phyloP scores from a whole-genome alignment of 2,329 filamentous ascomycete genomes.

The Ophiostoma populinum region DNA sequence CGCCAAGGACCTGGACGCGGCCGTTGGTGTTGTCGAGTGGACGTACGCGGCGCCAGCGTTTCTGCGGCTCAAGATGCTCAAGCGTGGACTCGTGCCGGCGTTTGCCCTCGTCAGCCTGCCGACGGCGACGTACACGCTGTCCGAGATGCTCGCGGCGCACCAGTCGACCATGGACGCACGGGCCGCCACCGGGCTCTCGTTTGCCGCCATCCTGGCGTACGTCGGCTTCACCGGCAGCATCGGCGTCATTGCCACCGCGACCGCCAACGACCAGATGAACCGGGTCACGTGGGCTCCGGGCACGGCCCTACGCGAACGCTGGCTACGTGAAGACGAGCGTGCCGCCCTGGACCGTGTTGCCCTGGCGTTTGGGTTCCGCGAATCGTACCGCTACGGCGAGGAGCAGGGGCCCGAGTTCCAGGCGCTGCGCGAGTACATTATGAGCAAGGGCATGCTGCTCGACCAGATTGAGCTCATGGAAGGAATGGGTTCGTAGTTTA shows the following conservation, averaged over 20 bases:
- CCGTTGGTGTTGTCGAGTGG: conserved; percentile 57
- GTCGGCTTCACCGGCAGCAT: conserved; percentile 64
- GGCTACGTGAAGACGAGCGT: conserved; percentile 79
- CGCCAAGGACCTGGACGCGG: conserved; percentile 58
- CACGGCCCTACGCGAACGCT: conserved; percentile 62
- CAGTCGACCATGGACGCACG: conserved; percentile 63
- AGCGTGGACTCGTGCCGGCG: conserved; percentile 42
- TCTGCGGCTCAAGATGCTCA: conserved; percentile 47
- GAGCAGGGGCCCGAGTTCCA: conserved; percentile 89
- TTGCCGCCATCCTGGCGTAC: conserved; percentile 70
- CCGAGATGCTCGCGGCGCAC: conserved; percentile 45
- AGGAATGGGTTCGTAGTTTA: conserved; percentile 47
- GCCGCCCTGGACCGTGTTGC: conserved; percentile 75
- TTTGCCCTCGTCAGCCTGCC: conserved; percentile 40
- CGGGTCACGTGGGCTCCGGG: conserved; percentile 81
- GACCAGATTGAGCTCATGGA: conserved; percentile 84
- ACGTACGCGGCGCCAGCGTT: conserved; percentile 52
- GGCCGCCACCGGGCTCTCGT: conserved; percentile 60
- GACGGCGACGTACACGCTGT: conserved; percentile 51
- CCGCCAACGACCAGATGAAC: conserved; percentile 87
- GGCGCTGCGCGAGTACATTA: conserved; percentile 63
- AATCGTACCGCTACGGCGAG: conserved; percentile 63
- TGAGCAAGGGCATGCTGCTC: conserved; percentile 72
- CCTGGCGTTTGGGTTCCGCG: conserved; percentile 80
- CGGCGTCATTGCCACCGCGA: conserved; percentile 69